These are phyloP conservation scores for Fraxinus cuspidata DNA, from an alignment of 257 asterid genomes.

Conservation along the genomic window DNA sequence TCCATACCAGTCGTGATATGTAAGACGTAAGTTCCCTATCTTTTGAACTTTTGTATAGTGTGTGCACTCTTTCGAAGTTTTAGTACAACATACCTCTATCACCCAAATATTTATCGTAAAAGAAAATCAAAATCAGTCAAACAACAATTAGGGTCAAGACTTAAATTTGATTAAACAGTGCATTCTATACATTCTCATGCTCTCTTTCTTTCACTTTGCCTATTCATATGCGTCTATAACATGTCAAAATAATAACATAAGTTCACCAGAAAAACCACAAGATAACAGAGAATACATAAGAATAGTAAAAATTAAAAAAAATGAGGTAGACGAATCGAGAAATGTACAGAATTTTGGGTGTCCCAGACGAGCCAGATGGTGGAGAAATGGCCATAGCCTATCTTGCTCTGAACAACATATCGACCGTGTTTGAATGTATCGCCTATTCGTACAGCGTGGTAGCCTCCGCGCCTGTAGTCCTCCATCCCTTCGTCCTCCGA, in stretches of 20 bases:
- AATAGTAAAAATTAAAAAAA: background rate
- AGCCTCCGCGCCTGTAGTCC: conserved; percentile 93
- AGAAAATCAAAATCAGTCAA: background rate
- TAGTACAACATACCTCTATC: conserved; percentile 77
- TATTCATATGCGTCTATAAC: background rate
- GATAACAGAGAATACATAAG: background rate
- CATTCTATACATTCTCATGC: background rate
- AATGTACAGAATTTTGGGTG: conserved; percentile 61
- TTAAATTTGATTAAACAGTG: background rate
- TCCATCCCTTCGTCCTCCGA: conserved; percentile 98
- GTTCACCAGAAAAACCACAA: background rate
- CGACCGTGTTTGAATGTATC: conserved; percentile 84
- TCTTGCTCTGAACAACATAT: conserved; percentile 89
- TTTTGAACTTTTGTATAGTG: conserved; percentile 96
- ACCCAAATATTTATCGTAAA: conserved; percentile 20
- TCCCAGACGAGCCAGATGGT: conserved; percentile 99
- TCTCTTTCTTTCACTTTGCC: background rate
- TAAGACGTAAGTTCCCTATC: conserved; percentile 98
- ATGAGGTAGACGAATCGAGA: background rate
- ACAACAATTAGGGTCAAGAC: background rate
- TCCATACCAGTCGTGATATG: conserved; percentile 84
- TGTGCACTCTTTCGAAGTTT: conserved; percentile 97
- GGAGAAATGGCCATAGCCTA: conserved; percentile 99
- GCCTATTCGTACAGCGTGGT: conserved; percentile 90
- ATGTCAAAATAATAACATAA: background rate